Conservation (phyloP, 805 yeast species). For the Wickerhamiella sergipiensis region DNA sequence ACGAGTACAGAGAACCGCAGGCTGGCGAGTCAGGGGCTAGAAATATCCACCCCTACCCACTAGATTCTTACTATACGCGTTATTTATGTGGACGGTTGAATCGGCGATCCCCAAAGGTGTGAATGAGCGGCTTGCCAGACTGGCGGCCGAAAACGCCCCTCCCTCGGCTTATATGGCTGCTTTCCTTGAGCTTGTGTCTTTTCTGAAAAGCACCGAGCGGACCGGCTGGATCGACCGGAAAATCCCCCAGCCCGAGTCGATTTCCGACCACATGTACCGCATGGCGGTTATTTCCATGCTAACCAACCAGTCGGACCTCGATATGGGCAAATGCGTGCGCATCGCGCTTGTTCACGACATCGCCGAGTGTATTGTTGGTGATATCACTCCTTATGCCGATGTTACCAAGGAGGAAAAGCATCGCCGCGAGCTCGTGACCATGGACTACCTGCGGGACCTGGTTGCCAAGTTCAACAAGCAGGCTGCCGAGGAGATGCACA, state of each 20-base stretch:
- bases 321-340: slow-evolving; percentile 59
- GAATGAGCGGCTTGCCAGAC: slow-evolving; percentile 24
- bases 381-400: slow-evolving; percentile 71
- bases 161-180: slow-evolving; percentile 25
- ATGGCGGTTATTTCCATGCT: slow-evolving; percentile 76
- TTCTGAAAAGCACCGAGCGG: slow-evolving; percentile 65
- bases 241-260: slow-evolving; percentile 45
- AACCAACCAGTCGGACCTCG: slow-evolving; percentile 37
- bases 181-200: slow-evolving; percentile 53
- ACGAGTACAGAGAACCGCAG: too few relatives aligned
- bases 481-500: slow-evolving; percentile 51
- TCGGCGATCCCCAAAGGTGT: slow-evolving; percentile 37
- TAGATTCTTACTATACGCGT: neutral
- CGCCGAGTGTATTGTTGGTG: slow-evolving; percentile 90
- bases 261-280: slow-evolving; percentile 92
- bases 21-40: too few relatives aligned
- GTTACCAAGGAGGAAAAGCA: slow-evolving; percentile 72
- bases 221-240: slow-evolving; percentile 89
- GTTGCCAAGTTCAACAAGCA: slow-evolving; percentile 48
- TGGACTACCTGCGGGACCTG: slow-evolving; percentile 47
- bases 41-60: too few relatives aligned
- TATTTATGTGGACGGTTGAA: slow-evolving; percentile 38
- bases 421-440: slow-evolving; percentile 62
- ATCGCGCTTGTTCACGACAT: slow-evolving; percentile 87
- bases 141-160: slow-evolving; percentile 8